Evolutionary conservation across 2,329 filamentous ascomycete species (phyloP).

Genomic region (Trichoderma koningii): DNA sequence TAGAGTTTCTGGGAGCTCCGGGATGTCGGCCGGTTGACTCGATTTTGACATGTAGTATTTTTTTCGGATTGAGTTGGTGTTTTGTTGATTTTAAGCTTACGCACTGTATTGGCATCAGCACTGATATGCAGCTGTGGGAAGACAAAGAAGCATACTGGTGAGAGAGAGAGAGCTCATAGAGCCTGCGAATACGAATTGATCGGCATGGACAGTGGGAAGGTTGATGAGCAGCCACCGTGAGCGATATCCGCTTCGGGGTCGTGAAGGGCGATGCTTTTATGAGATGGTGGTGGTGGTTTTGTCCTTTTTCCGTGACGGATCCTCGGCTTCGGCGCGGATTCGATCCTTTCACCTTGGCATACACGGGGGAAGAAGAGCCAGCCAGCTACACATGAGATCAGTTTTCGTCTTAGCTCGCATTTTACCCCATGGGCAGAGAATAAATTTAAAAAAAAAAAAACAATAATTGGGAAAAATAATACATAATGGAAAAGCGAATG

Average conservation of each 20-base stretch:
- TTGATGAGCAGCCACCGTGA: not conserved
- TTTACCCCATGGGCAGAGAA: not conserved
- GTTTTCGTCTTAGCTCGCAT: too few relatives aligned
- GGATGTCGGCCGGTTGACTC: not conserved
- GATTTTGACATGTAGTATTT: not conserved
- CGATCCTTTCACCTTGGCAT: too few relatives aligned
- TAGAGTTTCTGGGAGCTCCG: not conserved
- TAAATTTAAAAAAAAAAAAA: too few relatives aligned
- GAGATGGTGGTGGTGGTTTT: too few relatives aligned
- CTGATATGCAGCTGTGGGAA: not conserved
- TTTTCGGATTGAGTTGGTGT: too few relatives aligned
- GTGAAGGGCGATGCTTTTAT: too few relatives aligned
- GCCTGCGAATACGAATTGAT: conserved; percentile 12
- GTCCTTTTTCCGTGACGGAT: too few relatives aligned
- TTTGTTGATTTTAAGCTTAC: not conserved
- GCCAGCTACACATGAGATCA: too few relatives aligned
- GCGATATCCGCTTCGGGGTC: conserved; percentile 3
- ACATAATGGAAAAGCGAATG: not conserved
- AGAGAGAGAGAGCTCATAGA: not conserved
- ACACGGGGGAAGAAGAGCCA: too few relatives aligned
- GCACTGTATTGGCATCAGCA: conserved; percentile 10
- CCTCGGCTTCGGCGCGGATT: too few relatives aligned
- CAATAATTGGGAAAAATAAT: too few relatives aligned
- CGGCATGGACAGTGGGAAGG: conserved; percentile 10
- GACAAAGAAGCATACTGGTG: conserved; percentile 2